Evolutionary conservation across 345 rosid genomes (phyloP).

Genomic region (Citrus sp.): DNA sequence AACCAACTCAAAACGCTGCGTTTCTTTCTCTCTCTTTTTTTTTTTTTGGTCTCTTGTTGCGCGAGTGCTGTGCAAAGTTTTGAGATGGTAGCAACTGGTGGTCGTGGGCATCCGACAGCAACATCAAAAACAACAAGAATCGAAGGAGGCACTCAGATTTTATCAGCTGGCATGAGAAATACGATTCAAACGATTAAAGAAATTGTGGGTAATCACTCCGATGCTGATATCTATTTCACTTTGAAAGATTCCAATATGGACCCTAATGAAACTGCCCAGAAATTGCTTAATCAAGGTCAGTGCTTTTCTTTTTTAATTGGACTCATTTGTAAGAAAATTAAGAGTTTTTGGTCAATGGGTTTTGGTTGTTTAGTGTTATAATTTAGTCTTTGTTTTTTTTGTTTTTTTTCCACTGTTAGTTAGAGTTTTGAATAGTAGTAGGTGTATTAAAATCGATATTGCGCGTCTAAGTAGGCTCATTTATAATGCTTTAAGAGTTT

Average conservation of each 20-base stretch:
- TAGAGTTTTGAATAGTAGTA: not conserved
- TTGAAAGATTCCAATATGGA: constrained; percentile 80
- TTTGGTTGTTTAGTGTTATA: not conserved
- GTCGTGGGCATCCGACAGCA: not conserved
- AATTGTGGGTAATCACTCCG: constrained; percentile 73
- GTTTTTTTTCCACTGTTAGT: not conserved
- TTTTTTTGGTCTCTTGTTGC: no score
- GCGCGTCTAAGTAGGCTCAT: not conserved
- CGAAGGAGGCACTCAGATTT: constrained; percentile 25
- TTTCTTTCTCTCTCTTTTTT: no score
- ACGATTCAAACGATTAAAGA: constrained; percentile 73
- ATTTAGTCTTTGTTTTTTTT: not conserved
- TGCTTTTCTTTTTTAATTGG: not conserved
- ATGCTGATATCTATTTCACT: constrained; percentile 59
- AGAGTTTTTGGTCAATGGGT: not conserved
- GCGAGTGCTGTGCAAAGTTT: not conserved
- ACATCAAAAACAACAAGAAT: constrained; percentile 9
- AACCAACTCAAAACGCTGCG: not conserved
- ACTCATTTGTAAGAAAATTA: not conserved
- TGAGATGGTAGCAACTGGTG: constrained; percentile 44
- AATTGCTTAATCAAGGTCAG: constrained; percentile 72
- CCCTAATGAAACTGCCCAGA: constrained; percentile 74
- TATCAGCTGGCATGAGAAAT: constrained; percentile 49
- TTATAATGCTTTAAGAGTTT: not conserved
- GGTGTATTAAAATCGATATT: not conserved